Evolutionary conservation across 352 stramenopile species (phyloP), one percentile per base, ranked within the genome.

Genomic region (Globisporangium recalcitrans): DNA sequence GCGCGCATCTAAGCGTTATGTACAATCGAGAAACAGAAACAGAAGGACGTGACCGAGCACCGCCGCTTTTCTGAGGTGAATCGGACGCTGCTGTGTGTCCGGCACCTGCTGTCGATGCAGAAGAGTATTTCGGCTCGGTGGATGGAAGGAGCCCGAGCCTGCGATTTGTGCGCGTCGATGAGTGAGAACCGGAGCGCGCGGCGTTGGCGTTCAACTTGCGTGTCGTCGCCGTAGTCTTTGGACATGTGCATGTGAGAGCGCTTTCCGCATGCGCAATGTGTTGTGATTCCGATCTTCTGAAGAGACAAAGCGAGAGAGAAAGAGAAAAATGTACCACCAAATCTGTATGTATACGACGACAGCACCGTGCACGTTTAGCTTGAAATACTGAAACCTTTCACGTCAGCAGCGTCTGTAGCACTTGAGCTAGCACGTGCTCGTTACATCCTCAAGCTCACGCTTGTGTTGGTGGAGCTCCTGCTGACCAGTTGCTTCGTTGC

Each of bases 311-410:
- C 19, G 27, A n/a, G 14, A 54, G 48, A 53, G 46, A 52, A 13
- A 52, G 5, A 32, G 24, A 2, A 54, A 53, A 26, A 22, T 56
- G 49, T 56, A 56, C 49, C 49, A 56, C 42, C 42, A 49, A 4
- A 56, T 24, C 4, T 56, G 49, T 40, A 56, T 56, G 49, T 40
- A 32, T 34, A 56, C 22, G 21, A 26, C 47, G 27, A 26, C 19
- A 27, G 19, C 49, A 16, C 8, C 4, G 24, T 56, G 49, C 49
- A 40, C 27, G 27, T 56, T 56, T 14, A 24, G n/a, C 27, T n/a
- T 56, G 27, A 56, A 56, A 56, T 21, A 56, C 40, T 56, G 16
- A 56, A 56, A 26, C 16, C 38, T 14, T 49, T 49, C 26, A 49
- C 42, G n/a, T 26, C 6, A 26, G n/a, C 1, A n/a, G 10, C 14